Conservation (phyloP, 306 rosid genomes). For the Rosa chinensis region DNA sequence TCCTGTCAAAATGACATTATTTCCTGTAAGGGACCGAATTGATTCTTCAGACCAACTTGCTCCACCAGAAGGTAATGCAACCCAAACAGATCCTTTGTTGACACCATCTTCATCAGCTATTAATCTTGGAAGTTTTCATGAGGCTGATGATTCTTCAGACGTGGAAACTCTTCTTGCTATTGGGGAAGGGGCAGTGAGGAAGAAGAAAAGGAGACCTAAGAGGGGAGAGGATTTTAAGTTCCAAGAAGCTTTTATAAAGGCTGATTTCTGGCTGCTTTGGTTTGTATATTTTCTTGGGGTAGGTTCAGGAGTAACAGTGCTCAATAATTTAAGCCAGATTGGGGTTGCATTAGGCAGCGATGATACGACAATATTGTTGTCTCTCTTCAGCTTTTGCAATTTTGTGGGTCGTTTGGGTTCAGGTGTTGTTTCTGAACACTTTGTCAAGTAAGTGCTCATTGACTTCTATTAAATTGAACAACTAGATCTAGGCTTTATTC, state of each 20-base stretch:
- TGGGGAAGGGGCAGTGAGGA: constrained; percentile 74
- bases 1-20: constrained; percentile 80
- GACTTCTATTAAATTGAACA: background rate
- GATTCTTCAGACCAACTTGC: constrained; percentile 48
- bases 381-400: constrained; percentile 82
- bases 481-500: background rate
- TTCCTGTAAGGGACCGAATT: constrained; percentile 40
- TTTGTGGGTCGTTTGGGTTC: constrained; percentile 80
- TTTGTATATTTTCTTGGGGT: constrained; percentile 66
- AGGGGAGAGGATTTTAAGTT: constrained; percentile 90
- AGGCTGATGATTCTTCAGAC: constrained; percentile 62
- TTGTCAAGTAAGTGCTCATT: constrained; percentile 55
- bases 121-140: constrained; percentile 49
- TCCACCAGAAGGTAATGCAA: constrained; percentile 32
- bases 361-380: constrained; percentile 61
- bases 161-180: constrained; percentile 71
- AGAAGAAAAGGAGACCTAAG: constrained; percentile 68
- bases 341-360: constrained; percentile 65
- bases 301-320: constrained; percentile 78
- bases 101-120: constrained; percentile 61
- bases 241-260: constrained; percentile 67
- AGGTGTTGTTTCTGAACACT: constrained; percentile 79
- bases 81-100: constrained; percentile 51
- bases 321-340: constrained; percentile 87
- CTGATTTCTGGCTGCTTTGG: constrained; percentile 96